Percentiles rank a stretch among this genome's conserved stretches.
phyloP scores from a whole-genome alignment of 768 basidiomycete genomes.

The Lanmaoa rubissima region DNA sequence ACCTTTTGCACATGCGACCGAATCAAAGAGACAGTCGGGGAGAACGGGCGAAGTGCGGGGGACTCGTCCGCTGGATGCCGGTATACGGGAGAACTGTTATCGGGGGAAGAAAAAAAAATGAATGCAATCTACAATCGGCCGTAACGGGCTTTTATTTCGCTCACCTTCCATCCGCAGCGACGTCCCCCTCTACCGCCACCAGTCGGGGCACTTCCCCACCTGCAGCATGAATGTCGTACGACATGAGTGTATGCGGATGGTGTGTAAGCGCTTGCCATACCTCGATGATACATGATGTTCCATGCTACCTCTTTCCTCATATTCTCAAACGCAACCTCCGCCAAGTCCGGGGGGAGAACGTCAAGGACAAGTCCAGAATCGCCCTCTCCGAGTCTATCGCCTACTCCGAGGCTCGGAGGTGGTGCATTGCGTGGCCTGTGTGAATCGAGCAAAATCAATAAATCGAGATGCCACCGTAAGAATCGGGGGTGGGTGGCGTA shows the following conservation, averaged over 20 bases:
- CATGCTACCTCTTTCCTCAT: constrained; percentile 66
- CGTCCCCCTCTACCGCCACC: constrained; percentile 59
- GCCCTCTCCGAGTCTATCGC: constrained; percentile 57
- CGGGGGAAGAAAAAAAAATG: not conserved
- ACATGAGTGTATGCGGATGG: not conserved
- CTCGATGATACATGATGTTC: constrained; percentile 73
- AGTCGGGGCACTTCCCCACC: constrained; percentile 72
- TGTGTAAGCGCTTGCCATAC: constrained; percentile 33
- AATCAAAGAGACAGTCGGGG: constrained; percentile 65
- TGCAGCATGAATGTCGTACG: constrained; percentile 26
- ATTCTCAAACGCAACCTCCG: constrained; percentile 53
- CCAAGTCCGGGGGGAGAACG: constrained; percentile 56
- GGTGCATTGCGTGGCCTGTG: constrained; percentile 20
- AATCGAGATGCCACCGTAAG: constrained; percentile 1
- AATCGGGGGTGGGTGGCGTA: constrained; percentile 6
- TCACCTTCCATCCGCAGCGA: constrained; percentile 51
- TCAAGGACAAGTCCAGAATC: constrained; percentile 62
- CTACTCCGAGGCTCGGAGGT: constrained; percentile 31
- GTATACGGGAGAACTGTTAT: constrained; percentile 67
- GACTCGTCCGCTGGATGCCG: constrained; percentile 81
- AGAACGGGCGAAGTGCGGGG: constrained; percentile 64
- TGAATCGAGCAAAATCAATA: constrained; percentile 1
- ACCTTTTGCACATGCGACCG: constrained; percentile 59
- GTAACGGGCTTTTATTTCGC: constrained; percentile 15
- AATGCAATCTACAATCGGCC: constrained; percentile 4